Percentiles rank a stretch among this genome's conserved stretches.
phyloP scores from a whole-genome alignment of 768 basidiomycete species.

The Floccularia luteovirens region DNA sequence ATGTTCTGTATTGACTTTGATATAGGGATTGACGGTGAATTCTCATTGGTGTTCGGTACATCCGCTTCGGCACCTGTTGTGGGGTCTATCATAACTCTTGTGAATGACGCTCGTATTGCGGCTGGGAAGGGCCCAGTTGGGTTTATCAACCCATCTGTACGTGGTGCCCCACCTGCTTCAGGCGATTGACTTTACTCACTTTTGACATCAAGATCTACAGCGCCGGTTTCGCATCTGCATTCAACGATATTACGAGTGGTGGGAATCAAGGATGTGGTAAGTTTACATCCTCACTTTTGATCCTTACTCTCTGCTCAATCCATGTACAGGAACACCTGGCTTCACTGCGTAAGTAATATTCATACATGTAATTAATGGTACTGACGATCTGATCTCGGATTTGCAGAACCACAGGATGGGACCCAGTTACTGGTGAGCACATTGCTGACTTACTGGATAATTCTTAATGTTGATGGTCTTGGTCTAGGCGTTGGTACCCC shows the following conservation, averaged over 20 bases:
- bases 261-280: slow-evolving; percentile 24
- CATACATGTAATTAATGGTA: not conserved
- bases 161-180: not conserved
- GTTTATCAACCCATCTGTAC: slow-evolving; percentile 37
- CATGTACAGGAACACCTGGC: slow-evolving; percentile 20
- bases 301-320: slow-evolving; percentile 1
- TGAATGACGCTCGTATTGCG: slow-evolving; percentile 45
- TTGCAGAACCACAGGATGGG: slow-evolving; percentile 28
- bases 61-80: slow-evolving; percentile 33
- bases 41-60: slow-evolving; percentile 29
- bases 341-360: slow-evolving; percentile 20
- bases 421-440: slow-evolving; percentile 29
- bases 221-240: slow-evolving; percentile 13
- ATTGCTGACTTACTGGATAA: not conserved
- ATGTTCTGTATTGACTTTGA: not conserved
- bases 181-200: not conserved
- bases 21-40: slow-evolving; percentile 27
- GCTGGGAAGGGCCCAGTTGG: slow-evolving; percentile 34
- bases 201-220: slow-evolving; percentile 19
- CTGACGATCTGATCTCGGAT: not conserved
- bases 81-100: slow-evolving; percentile 35
- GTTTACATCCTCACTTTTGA: slow-evolving; percentile 12
- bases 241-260: slow-evolving; percentile 25
- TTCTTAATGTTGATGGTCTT: not conserved
- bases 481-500: slow-evolving; percentile 29